Conservation (phyloP, 257 asterid genomes). For the Fraxinus americana region DNA sequence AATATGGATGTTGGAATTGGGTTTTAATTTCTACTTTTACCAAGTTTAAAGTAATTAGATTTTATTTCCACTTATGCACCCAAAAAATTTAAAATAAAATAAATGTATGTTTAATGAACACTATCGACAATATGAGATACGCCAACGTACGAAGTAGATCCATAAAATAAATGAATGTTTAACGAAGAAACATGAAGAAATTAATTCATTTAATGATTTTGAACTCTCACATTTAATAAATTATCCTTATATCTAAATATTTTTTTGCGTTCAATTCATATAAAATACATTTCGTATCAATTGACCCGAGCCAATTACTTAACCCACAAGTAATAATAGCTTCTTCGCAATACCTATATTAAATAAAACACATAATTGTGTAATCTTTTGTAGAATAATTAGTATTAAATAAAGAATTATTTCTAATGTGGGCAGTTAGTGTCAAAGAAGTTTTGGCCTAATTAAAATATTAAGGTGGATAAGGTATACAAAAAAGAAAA, state of each 20-base stretch:
- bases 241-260: too few species aligned
- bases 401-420: not conserved
- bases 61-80: too few species aligned
- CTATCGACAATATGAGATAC: too few species aligned
- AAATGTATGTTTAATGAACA: too few species aligned
- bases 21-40: too few species aligned
- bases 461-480: not conserved
- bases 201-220: too few species aligned
- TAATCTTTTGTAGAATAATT: not conserved
- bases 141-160: too few species aligned
- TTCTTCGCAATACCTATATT: not conserved
- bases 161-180: not conserved
- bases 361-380: not conserved
- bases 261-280: too few species aligned
- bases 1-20: too few species aligned
- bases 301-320: not conserved
- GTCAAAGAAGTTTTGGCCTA: not conserved
- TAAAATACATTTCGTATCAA: not conserved
- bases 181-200: not conserved
- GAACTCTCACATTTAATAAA: too few species aligned
- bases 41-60: too few species aligned
- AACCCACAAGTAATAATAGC: not conserved
- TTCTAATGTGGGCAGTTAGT: not conserved
- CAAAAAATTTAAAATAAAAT: too few species aligned
- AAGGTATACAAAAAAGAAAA: not conserved